Conservation (phyloP, 495 filamentous ascomycete species). For the Filosporella fistucella region DNA sequence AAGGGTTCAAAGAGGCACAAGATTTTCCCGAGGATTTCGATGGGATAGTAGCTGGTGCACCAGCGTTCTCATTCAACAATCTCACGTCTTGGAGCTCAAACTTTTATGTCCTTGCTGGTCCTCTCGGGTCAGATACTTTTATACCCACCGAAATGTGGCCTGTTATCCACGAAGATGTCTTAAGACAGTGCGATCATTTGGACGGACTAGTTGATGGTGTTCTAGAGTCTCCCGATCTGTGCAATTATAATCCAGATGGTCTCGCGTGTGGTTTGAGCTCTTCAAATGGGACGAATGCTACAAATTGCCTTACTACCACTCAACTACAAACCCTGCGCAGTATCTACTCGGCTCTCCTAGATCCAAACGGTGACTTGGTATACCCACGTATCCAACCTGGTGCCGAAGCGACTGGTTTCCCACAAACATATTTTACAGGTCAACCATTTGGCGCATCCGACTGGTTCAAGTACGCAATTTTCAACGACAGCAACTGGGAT, state of each 20-base stretch:
- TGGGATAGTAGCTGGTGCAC: conserved; percentile 3
- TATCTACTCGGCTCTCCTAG: background rate
- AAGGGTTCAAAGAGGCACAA: conserved; percentile 37
- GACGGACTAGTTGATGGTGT: conserved; percentile 53
- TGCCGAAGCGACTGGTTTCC: too few relatives aligned
- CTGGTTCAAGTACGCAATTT: conserved; percentile 47
- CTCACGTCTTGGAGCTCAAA: conserved; percentile 41
- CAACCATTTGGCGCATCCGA: too few relatives aligned
- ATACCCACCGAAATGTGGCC: conserved; percentile 6
- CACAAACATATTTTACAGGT: too few relatives aligned
- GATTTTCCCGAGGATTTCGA: background rate
- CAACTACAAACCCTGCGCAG: background rate
- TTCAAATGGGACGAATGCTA: too few relatives aligned
- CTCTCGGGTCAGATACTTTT: background rate
- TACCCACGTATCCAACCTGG: background rate
- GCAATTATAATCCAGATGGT: conserved; percentile 31
- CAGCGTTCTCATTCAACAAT: conserved; percentile 40
- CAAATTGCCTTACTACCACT: background rate
- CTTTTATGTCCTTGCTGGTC: background rate
- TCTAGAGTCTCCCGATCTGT: conserved; percentile 51
- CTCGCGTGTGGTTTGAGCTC: background rate
- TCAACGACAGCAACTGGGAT: conserved; percentile 41
- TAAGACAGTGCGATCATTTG: conserved; percentile 50
- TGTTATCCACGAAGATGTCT: conserved; percentile 38
- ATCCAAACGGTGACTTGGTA: background rate